Percentiles rank a stretch among this genome's conserved stretches.
Evolutionary conservation across 2,329 filamentous ascomycete genomes (phyloP).

Genomic region (Fusarium duplospermum): DNA sequence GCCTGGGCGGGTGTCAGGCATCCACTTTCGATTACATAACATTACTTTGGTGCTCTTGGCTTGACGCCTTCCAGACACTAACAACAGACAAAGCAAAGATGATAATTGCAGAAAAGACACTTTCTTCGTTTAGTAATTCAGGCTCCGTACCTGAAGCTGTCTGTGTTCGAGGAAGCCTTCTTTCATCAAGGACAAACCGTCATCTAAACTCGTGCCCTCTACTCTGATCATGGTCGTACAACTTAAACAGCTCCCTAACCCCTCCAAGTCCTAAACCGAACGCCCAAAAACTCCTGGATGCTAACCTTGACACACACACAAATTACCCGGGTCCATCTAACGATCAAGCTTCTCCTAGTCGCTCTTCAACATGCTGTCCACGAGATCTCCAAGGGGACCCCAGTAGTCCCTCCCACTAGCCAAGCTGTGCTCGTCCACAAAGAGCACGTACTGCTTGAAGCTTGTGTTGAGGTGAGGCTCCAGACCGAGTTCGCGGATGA

Average conservation of each 20-base stretch:
- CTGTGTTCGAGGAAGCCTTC: background rate
- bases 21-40: conserved; percentile 50
- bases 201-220: background rate
- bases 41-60: background rate
- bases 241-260: conserved; percentile 24
- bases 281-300: conserved; percentile 36
- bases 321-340: conserved; percentile 7
- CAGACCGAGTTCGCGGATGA: conserved; percentile 92
- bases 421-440: conserved; percentile 95
- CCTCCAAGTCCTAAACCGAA: conserved; percentile 20
- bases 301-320: conserved; percentile 9
- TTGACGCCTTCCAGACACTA: background rate
- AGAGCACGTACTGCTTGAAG: conserved; percentile 99
- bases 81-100: background rate
- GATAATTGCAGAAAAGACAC: background rate
- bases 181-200: background rate
- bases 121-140: background rate
- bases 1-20: conserved; percentile 53
- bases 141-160: background rate
- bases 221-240: conserved; percentile 34
- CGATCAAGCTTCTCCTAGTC: conserved; percentile 66
- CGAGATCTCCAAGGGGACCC: conserved; percentile 93
- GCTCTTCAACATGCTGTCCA: conserved; percentile 97
- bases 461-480: conserved; percentile 98
- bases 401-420: conserved; percentile 97